A percentile compares a stretch with the other conserved stretches of the same genome.
Conservation (phyloP, 208 protist genomes). For the Angomonas desouzai region DNA sequence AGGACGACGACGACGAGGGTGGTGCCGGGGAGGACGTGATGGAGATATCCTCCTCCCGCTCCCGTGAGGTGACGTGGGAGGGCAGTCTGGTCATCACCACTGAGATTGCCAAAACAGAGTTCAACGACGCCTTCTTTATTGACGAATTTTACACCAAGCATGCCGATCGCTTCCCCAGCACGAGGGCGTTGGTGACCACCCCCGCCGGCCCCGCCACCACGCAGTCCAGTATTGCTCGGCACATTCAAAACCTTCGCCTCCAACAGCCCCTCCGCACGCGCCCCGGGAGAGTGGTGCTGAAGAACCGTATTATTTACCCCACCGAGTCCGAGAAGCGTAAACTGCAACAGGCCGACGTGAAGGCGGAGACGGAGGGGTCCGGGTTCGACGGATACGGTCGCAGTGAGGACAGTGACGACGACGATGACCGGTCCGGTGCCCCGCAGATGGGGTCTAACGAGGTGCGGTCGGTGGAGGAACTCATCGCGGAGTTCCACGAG, state of each 20-base stretch:
- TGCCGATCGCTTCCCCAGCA: slow-evolving; percentile 52
- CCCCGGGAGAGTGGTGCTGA: slow-evolving; percentile 41
- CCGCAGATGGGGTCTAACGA: neutral
- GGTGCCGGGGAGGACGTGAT: neutral
- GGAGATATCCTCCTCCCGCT: neutral
- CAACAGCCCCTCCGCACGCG: slow-evolving; percentile 53
- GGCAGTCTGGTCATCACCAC: slow-evolving; percentile 78
- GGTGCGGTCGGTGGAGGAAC: slow-evolving; percentile 30
- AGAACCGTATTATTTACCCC: slow-evolving; percentile 37
- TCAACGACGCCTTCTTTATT: slow-evolving; percentile 87
- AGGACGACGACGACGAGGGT: slow-evolving; percentile 23
- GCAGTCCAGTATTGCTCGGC: slow-evolving; percentile 36
- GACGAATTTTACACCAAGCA: slow-evolving; percentile 87
- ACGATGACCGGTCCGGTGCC: slow-evolving; percentile 8
- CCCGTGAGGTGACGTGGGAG: slow-evolving; percentile 63
- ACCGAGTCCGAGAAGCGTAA: slow-evolving; percentile 34
- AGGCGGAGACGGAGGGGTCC: slow-evolving; percentile 5
- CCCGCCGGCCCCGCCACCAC: slow-evolving; percentile 3
- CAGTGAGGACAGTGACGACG: slow-evolving; percentile 10
- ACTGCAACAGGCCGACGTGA: slow-evolving; percentile 20
- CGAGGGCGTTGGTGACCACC: slow-evolving; percentile 17
- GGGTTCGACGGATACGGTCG: neutral
- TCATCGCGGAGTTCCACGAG: slow-evolving; percentile 70
- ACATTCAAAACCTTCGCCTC: slow-evolving; percentile 52
- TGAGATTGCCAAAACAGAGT: slow-evolving; percentile 55